Percentiles rank a stretch among this genome's conserved stretches.
Conservation (phyloP, 2,329 filamentous ascomycete species). For the Kalmusia sp. region DNA sequence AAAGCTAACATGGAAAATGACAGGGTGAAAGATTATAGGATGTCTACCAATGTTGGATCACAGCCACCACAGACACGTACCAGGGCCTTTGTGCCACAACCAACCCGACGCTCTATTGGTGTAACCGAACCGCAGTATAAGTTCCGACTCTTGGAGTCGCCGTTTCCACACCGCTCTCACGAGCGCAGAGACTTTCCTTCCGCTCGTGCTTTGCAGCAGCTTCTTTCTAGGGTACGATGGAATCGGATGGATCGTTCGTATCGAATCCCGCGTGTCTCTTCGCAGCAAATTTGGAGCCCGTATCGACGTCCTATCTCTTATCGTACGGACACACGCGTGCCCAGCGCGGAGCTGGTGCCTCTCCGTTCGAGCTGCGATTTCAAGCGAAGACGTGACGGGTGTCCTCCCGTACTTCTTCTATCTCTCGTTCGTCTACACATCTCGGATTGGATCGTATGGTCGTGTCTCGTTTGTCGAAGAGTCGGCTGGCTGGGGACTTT, state of each 20-base stretch:
- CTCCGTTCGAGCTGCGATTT: slow-evolving; percentile 5
- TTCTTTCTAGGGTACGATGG: not conserved
- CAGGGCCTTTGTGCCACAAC: slow-evolving; percentile 6
- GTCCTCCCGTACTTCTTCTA: slow-evolving; percentile 19
- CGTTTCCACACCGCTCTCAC: slow-evolving; percentile 1
- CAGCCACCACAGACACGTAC: slow-evolving; percentile 9
- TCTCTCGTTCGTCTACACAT: slow-evolving; percentile 32
- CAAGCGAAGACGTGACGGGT: slow-evolving; percentile 23
- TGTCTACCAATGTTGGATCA: slow-evolving; percentile 6
- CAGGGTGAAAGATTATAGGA: slow-evolving; percentile 1
- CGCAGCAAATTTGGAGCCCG: not conserved
- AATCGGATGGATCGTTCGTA: not conserved
- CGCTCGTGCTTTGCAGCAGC: not conserved
- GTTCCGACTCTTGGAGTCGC: slow-evolving; percentile 2
- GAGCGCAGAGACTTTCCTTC: not conserved
- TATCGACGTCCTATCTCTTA: slow-evolving; percentile 5
- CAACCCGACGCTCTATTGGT: slow-evolving; percentile 6
- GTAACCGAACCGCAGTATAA: slow-evolving; percentile 12
- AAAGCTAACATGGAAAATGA: not conserved
- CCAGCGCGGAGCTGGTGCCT: slow-evolving; percentile 1
- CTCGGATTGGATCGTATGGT: slow-evolving; percentile 46
- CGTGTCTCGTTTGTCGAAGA: slow-evolving; percentile 42
- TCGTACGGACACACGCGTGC: slow-evolving; percentile 11
- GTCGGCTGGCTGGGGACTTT: slow-evolving; percentile 39
- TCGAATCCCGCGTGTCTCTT: slow-evolving; percentile 9